Evolutionary conservation across 441 rosid species (phyloP).

Genomic region (Brassica hybrid): DNA sequence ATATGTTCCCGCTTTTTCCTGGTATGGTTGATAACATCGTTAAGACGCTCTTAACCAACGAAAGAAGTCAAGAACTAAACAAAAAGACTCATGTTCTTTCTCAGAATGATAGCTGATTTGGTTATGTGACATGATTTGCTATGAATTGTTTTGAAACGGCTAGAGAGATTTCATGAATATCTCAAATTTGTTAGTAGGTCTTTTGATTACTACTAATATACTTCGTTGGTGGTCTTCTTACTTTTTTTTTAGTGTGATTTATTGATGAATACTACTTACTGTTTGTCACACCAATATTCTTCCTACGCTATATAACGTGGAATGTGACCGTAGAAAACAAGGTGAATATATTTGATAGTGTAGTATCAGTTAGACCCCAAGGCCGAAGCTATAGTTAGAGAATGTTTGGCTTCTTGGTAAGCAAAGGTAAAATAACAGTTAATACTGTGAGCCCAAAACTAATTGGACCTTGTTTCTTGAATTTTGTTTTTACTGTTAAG

Average conservation of each 20-base stretch:
- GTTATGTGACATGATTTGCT: slow-evolving; percentile 4
- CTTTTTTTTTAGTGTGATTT: background rate
- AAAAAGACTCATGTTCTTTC: slow-evolving; percentile 8
- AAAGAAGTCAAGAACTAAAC: slow-evolving; percentile 27
- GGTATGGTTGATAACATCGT: slow-evolving; percentile 58
- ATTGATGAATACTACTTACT: background rate
- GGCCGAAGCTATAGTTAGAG: no score
- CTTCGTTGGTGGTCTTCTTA: slow-evolving; percentile 4
- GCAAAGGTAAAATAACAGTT: background rate
- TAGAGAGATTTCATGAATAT: slow-evolving; percentile 10
- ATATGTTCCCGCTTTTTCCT: slow-evolving; percentile 39
- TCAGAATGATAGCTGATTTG: background rate
- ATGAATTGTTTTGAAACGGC: slow-evolving; percentile 14
- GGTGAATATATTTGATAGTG: background rate
- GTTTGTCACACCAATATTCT: background rate
- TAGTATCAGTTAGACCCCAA: no score
- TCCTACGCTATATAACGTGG: background rate
- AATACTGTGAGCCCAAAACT: background rate
- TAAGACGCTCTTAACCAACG: slow-evolving; percentile 47
- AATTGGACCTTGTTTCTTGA: background rate
- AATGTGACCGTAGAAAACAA: background rate
- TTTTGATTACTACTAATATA: background rate
- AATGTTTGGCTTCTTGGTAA: background rate
- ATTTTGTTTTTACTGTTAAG: background rate
- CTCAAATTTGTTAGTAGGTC: background rate